These are phyloP conservation scores for Phallus indusiatus DNA, from an alignment of 768 basidiomycete species.

Conservation along the genomic window DNA sequence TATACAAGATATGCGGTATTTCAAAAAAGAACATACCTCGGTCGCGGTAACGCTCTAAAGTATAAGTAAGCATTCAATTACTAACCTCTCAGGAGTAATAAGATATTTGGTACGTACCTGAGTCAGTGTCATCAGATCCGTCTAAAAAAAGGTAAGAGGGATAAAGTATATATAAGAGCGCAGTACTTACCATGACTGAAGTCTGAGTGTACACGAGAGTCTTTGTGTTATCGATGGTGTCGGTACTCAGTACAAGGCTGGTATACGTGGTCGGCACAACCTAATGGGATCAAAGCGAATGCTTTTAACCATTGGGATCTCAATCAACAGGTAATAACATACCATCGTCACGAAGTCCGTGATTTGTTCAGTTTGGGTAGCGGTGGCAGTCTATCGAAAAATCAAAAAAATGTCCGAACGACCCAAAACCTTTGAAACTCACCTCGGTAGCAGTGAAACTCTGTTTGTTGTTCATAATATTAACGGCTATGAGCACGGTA, in stretches of 20 bases:
- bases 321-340: not conserved
- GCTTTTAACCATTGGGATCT: not conserved
- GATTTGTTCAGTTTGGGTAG: slow-evolving; percentile 44
- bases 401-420: slow-evolving; percentile 25
- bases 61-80: not conserved
- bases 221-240: slow-evolving; percentile 32
- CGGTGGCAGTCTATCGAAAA: slow-evolving; percentile 35
- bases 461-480: not conserved
- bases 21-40: not conserved
- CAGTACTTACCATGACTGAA: slow-evolving; percentile 17
- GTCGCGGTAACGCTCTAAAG: not conserved
- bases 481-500: not conserved
- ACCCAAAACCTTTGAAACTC: slow-evolving; percentile 9
- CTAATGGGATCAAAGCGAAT: slow-evolving; percentile 5
- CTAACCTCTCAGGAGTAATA: not conserved
- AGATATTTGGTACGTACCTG: slow-evolving; percentile 4
- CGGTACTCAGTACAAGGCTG: slow-evolving; percentile 33
- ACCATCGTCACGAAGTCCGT: slow-evolving; percentile 21
- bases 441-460: slow-evolving; percentile 5
- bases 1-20: slow-evolving; percentile 25
- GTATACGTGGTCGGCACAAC: slow-evolving; percentile 51
- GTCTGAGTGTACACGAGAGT: slow-evolving; percentile 39
- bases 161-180: not conserved
- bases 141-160: slow-evolving; percentile 9
- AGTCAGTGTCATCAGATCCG: slow-evolving; percentile 25